phyloP scores from a whole-genome alignment of 768 basidiomycete genomes.

The Rhodocollybia butyracea region DNA sequence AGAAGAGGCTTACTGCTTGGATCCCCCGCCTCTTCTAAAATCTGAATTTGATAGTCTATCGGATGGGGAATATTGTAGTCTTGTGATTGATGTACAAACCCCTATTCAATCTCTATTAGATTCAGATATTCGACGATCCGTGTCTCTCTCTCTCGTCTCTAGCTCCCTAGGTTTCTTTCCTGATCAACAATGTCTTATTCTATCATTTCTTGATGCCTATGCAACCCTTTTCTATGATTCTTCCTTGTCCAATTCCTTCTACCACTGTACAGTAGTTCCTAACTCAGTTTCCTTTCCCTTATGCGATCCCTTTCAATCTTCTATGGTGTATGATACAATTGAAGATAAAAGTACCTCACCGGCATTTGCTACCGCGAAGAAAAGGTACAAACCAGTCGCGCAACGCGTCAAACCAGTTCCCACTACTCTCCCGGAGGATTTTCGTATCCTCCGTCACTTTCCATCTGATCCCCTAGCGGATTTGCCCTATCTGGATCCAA shows the following conservation, averaged over 20 bases:
- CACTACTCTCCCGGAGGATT: slow-evolving; percentile 15
- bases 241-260: neutral
- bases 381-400: slow-evolving; percentile 22
- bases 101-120: too few relatives aligned
- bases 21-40: neutral
- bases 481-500: slow-evolving; percentile 3
- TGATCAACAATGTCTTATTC: neutral
- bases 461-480: slow-evolving; percentile 8
- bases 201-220: neutral
- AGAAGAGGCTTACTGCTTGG: neutral
- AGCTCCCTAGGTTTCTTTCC: neutral
- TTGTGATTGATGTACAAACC: neutral
- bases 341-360: neutral
- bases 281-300: neutral
- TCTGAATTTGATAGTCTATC: slow-evolving; percentile 5
- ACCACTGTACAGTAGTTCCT: neutral
- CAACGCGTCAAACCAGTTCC: slow-evolving; percentile 13
- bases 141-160: neutral
- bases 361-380: neutral
- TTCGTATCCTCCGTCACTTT: slow-evolving; percentile 14
- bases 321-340: neutral
- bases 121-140: neutral
- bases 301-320: neutral
- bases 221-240: neutral
- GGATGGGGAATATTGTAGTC: slow-evolving; percentile 7